Percentiles rank a stretch among this genome's conserved stretches.
phyloP scores from a whole-genome alignment of 805 yeast species.

The Yarrowia divulgata region DNA sequence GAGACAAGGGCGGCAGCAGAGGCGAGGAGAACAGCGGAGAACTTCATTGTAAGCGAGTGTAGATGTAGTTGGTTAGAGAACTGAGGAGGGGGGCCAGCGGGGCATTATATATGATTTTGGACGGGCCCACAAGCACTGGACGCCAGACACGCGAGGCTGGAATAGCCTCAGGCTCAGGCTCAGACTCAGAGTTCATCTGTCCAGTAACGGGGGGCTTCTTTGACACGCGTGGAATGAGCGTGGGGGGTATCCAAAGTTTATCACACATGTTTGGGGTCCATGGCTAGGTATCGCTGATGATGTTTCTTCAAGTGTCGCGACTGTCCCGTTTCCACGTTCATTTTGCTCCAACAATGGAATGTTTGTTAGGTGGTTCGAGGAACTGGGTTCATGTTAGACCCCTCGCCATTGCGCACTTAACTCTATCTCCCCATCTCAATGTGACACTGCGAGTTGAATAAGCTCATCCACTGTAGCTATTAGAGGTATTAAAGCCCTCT shows the following conservation, averaged over 20 bases:
- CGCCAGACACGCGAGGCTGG: conserved; percentile 13
- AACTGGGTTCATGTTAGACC: conserved; percentile 5
- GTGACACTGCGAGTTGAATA: conserved; percentile 2
- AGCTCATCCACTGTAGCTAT: neutral
- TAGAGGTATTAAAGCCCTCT: neutral
- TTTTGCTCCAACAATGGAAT: no score
- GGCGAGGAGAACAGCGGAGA: conserved; percentile 36
- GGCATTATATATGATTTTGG: neutral
- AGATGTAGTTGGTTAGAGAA: conserved; percentile 7
- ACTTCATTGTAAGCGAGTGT: conserved; percentile 36
- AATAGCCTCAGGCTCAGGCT: conserved; percentile 20
- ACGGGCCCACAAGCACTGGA: neutral
- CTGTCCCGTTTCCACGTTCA: no score
- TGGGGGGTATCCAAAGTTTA: no score
- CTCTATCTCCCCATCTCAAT: neutral
- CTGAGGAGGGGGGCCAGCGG: neutral
- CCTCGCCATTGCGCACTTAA: conserved; percentile 23
- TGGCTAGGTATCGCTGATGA: no score
- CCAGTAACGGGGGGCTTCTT: neutral
- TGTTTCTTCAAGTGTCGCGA: neutral
- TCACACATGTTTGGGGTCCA: neutral
- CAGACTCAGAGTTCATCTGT: neutral
- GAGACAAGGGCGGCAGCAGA: conserved; percentile 23
- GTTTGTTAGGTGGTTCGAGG: no score
- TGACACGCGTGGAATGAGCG: neutral